These are phyloP conservation scores for Solanum habrochaites DNA, from an alignment of 257 asterid genomes.

Conservation along the genomic window DNA sequence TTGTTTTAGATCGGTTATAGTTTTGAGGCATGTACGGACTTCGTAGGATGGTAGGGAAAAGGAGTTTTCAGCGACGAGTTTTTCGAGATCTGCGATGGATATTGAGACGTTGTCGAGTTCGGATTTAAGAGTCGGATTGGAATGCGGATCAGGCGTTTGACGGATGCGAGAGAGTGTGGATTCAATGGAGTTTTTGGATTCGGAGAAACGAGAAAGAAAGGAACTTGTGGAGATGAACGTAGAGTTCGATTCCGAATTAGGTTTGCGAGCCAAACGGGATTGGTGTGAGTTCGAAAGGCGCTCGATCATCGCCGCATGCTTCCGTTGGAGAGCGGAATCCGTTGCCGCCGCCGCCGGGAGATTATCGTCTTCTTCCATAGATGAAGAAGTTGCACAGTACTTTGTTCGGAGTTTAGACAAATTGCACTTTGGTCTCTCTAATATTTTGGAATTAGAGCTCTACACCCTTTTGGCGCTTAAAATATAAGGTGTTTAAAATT, in stretches of 20 bases:
- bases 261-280: constrained; percentile 31
- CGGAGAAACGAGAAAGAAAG: constrained; percentile 54
- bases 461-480: not conserved
- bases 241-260: constrained; percentile 17
- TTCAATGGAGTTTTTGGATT: constrained; percentile 59
- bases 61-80: constrained; percentile 59
- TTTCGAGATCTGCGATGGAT: constrained; percentile 60
- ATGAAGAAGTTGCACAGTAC: not conserved
- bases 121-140: constrained; percentile 24
- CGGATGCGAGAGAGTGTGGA: constrained; percentile 41
- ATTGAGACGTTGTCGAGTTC: constrained; percentile 39
- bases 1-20: constrained; percentile 42
- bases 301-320: constrained; percentile 77
- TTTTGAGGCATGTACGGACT: constrained; percentile 57
- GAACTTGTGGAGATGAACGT: constrained; percentile 17
- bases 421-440: not conserved
- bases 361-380: not conserved
- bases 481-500: too few species aligned
- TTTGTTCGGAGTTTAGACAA: not conserved
- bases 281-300: constrained; percentile 71
- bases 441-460: not conserved
- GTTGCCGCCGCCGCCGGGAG: not conserved
- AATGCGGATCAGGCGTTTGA: constrained; percentile 10
- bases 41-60: constrained; percentile 72
- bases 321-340: constrained; percentile 31